Evolutionary conservation across 2,329 filamentous ascomycete species (phyloP).

Genomic region (Epichloe elymi): DNA sequence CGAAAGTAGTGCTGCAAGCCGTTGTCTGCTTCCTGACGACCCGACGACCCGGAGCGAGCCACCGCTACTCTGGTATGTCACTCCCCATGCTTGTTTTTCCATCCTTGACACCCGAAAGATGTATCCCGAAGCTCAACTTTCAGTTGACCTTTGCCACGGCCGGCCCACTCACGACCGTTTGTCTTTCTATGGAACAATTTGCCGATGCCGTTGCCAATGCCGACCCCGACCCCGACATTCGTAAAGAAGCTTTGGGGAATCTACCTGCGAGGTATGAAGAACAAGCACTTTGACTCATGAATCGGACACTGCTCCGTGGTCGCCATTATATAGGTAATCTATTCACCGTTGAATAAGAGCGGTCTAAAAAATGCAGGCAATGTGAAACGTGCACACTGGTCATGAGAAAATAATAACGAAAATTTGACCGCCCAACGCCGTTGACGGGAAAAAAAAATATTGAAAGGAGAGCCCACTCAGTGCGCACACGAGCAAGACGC

Average conservation of each 20-base stretch:
- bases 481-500: not conserved
- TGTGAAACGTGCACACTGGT: not conserved
- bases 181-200: not conserved
- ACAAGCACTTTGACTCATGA: not conserved
- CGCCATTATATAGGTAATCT: not conserved
- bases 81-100: not conserved
- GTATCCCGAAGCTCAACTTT: not conserved
- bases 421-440: constrained; percentile 1
- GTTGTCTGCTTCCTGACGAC: not conserved
- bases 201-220: not conserved
- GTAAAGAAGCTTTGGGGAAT: not conserved
- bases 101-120: not conserved
- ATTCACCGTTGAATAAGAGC: not conserved
- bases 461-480: not conserved
- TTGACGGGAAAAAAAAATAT: not conserved
- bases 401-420: not conserved
- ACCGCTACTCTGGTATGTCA: not conserved
- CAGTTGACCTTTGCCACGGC: not conserved
- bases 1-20: not conserved
- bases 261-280: not conserved
- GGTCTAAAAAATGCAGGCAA: not conserved
- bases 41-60: not conserved
- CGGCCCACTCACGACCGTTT: not conserved
- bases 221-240: no score
- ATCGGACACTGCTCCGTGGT: not conserved